These are phyloP conservation scores for Byssothecium circinans DNA, from an alignment of 2,329 filamentous ascomycete genomes.

Conservation along the genomic window DNA sequence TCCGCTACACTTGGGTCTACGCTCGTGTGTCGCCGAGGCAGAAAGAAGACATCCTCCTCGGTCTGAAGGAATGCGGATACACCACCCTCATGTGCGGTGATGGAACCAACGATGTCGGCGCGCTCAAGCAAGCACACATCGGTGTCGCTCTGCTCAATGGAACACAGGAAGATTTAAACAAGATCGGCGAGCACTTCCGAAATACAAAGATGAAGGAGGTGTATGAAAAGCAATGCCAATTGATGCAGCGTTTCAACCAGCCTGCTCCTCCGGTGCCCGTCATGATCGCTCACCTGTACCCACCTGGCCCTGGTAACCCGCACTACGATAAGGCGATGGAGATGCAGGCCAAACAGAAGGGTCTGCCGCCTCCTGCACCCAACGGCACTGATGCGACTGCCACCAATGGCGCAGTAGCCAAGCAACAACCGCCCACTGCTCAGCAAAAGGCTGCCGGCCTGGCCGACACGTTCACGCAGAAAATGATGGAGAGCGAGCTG, in stretches of 20 bases:
- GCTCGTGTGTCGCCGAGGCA: constrained; percentile 97
- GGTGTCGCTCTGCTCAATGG: constrained; percentile 96
- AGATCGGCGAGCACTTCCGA: constrained; percentile 89
- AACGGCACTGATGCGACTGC: constrained; percentile 37
- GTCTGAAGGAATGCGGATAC: constrained; percentile 94
- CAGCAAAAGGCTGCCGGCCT: constrained; percentile 69
- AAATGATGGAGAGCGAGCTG: constrained; percentile 88
- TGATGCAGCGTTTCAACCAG: constrained; percentile 96
- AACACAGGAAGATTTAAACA: constrained; percentile 84
- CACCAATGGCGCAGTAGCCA: constrained; percentile 24
- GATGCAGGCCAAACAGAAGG: constrained; percentile 79
- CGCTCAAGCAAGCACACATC: constrained; percentile 96
- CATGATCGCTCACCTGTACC: constrained; percentile 91
- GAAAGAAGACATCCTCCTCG: constrained; percentile 97
- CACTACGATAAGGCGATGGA: constrained; percentile 91
- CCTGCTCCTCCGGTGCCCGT: constrained; percentile 88
- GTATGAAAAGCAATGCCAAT: constrained; percentile 89
- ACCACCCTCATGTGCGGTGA: constrained; percentile 99
- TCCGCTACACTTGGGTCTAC: constrained; percentile 95
- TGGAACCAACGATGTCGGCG: constrained; percentile 96
- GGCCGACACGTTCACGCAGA: constrained; percentile 81
- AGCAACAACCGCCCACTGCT: constrained; percentile 48
- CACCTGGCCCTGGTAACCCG: constrained; percentile 87
- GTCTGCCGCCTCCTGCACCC: constrained; percentile 58
- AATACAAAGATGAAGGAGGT: constrained; percentile 98